A percentile compares a stretch with the other conserved stretches of the same genome.
These are phyloP conservation scores for Cyanodermella asteris DNA, from an alignment of 2,329 filamentous ascomycete genomes.

Conservation along the genomic window DNA sequence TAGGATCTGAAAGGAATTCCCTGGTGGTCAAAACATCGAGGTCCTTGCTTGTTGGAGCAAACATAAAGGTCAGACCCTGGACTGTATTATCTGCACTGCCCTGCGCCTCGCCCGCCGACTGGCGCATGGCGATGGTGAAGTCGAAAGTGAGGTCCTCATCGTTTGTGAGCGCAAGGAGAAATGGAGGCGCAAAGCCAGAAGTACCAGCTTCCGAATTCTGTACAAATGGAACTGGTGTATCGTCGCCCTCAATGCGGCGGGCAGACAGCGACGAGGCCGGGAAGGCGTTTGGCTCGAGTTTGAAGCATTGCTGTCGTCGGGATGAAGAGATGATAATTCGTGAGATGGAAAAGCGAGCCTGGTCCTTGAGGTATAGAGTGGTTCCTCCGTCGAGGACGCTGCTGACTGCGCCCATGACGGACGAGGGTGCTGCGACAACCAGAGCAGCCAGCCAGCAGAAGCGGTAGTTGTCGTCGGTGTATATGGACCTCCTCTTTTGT, in stretches of 20 bases:
- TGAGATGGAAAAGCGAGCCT: slow-evolving; percentile 71
- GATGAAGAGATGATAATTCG: slow-evolving; percentile 62
- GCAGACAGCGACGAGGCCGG: slow-evolving; percentile 60
- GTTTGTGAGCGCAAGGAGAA: slow-evolving; percentile 69
- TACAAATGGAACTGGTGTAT: slow-evolving; percentile 62
- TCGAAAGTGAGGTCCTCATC: slow-evolving; percentile 85
- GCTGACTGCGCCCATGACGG: slow-evolving; percentile 88
- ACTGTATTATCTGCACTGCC: slow-evolving; percentile 50
- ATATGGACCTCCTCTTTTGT: too few relatives aligned
- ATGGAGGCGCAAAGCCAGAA: too few relatives aligned
- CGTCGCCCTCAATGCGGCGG: slow-evolving; percentile 50
- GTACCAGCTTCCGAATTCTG: too few relatives aligned
- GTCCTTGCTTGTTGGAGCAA: slow-evolving; percentile 65
- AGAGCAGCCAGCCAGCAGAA: too few relatives aligned
- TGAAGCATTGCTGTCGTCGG: slow-evolving; percentile 52
- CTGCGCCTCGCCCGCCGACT: slow-evolving; percentile 23
- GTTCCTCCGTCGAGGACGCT: slow-evolving; percentile 70
- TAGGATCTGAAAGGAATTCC: slow-evolving; percentile 92
- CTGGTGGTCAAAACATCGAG: slow-evolving; percentile 84
- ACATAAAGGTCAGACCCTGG: slow-evolving; percentile 77
- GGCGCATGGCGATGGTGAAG: slow-evolving; percentile 67
- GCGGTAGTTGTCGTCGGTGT: too few relatives aligned
- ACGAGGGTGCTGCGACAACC: too few relatives aligned
- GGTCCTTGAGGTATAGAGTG: slow-evolving; percentile 67
- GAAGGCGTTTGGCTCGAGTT: slow-evolving; percentile 64